Evolutionary conservation across 768 basidiomycete species (phyloP), one percentile per base, ranked within the genome.

Genomic region (Punctularia strigosozonata): DNA sequence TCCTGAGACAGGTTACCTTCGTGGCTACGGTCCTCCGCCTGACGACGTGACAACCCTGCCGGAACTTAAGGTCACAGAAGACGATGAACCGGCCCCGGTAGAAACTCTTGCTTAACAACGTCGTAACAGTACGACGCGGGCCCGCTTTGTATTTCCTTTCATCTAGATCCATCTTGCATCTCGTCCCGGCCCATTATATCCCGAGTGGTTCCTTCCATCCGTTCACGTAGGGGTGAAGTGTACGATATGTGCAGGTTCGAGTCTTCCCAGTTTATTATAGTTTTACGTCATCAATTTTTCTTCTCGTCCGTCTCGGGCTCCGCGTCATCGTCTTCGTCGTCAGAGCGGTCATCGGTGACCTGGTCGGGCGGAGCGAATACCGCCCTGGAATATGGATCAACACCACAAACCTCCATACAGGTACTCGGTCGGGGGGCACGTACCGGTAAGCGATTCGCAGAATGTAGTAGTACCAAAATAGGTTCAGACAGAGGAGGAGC

Each of bases 391-490:
- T n/a, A n/a, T n/a, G n/a, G n/a, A n/a, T n/a, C n/a, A n/a, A n/a
- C n/a, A n/a, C n/a, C n/a, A n/a, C n/a, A n/a, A 17, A 20, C 2
- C 28, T 26, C 14, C 10, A 31, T 10, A 2, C 38, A 13, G 36
- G 23, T 4, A 34, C 56, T 22, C 51, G 40, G 30, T 31, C 26
- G n/a, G 15, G 43, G 21, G 28, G 4, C 8, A 63, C 77, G 31
- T 45, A 89, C 87, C 83, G 70, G 36, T 69, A 57, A 13, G 82
- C 64, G 37, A 94, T 81, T 39, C 88, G 77, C 55, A 72, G 58
- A 56, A 97, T 90, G 20, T 90, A 65, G 60, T 67, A 77, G 57
- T 86, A 94, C 92, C 92, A 97, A 67, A 95, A 95, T 19, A 94
- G 43, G 54, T 97, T 97, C 49, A 99, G 66, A 28, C 74, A 48